A percentile compares a stretch with the other conserved stretches of the same genome.
Conservation (phyloP, 2,329 filamentous ascomycete species). For the Colletotrichum melonis region DNA sequence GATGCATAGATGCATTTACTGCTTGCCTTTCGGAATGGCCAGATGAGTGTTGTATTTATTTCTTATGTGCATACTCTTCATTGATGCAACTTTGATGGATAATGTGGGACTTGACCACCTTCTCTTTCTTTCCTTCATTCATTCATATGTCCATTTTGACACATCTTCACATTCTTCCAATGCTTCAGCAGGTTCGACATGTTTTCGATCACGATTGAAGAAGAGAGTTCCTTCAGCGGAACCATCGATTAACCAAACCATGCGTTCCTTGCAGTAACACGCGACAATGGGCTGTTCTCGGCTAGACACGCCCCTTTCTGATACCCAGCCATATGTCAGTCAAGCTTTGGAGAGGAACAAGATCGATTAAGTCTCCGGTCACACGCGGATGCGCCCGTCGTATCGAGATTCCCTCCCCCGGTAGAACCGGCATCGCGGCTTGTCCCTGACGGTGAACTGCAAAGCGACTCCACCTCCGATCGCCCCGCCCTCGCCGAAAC, state of each 20-base stretch:
- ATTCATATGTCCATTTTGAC: not conserved
- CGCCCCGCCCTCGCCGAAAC: constrained; percentile 11
- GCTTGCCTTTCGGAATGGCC: not conserved
- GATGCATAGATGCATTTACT: not conserved
- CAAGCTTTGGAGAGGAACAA: not conserved
- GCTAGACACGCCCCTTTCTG: not conserved
- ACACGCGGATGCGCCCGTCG: not conserved
- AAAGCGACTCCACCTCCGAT: not conserved
- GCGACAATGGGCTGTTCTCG: not conserved
- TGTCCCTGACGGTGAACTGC: not conserved
- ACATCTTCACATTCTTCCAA: not conserved
- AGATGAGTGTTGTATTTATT: too few relatives aligned
- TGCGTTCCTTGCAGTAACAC: not conserved
- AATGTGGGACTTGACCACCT: not conserved
- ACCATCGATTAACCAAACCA: not conserved
- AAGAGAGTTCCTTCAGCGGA: too few relatives aligned
- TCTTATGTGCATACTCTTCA: not conserved
- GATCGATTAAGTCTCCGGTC: not conserved
- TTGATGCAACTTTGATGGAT: not conserved
- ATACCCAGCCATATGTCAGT: not conserved
- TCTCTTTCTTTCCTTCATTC: not conserved
- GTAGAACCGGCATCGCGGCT: not conserved
- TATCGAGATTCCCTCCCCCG: not conserved
- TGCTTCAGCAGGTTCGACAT: too few relatives aligned
- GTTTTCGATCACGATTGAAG: too few relatives aligned